Base-by-base conservation (phyloP, 306 rosid genomes). In the Lablab purpureus region DNA sequence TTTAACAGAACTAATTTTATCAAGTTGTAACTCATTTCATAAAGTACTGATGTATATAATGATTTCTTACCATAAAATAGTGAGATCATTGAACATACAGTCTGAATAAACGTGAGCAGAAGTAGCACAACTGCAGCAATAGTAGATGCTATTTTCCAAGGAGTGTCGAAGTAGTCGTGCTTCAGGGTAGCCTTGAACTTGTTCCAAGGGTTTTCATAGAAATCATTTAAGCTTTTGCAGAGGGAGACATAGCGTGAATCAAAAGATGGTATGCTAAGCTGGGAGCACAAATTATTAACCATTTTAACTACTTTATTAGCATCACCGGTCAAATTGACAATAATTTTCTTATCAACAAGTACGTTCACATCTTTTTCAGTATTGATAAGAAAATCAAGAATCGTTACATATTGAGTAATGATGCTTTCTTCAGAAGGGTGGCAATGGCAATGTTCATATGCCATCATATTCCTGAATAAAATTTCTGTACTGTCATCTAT, bases 391-490 rank as follows among this genome's bases (percentile, higher is more conserved):
- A 21, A 56, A 36, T 76, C 52, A 37, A 88, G 41, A 4, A 88
- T 25, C 14, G 1, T 2, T 1, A 78, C 6, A 40, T 85, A 85
- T 32, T 85, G 82, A n/a, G 12, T 46, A 0, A 54, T 10, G 27
- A 3, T 54, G 6, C 0, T 0, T 54, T 0, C 1, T 8, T 10
- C 14, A 5, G 0, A 3, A 58, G 6, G 6, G 56, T 80, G 74
- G 12, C 82, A 75, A 10, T 80, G 74, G 12, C 82, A 75, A 10
- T 67, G 72, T 77, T 89, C 93, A 45, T 79, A 87, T 7, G 85
- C 88, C 5, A 85, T 0, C 2, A 80, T 7, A 19, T 84, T 88
- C 12, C 85, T 18, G 54, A 80, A 6, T 5, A n/a, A 1, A 3
- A 62, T 8, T 67, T 85, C 84, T 2, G 82, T 59, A 0, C 2